Base-by-base conservation (phyloP, 345 rosid genomes). In the Rhodamnia rubescens region DNA sequence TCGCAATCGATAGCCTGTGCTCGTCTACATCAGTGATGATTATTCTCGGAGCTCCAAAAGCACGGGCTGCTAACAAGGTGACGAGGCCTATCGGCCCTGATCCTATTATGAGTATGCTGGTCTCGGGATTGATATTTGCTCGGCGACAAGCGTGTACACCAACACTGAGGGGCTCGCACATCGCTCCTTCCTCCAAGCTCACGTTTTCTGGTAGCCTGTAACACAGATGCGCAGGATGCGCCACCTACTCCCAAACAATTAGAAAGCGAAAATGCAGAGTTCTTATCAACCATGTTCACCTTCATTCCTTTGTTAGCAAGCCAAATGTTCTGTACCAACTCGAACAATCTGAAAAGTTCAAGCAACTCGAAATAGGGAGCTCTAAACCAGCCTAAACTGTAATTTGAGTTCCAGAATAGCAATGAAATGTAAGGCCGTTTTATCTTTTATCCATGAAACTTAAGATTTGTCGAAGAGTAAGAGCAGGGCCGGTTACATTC, bases 21-120 rank as follows among this genome's bases (percentile, higher is more conserved):
- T 89, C 95, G 83, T 96, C 97, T 40, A 96, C 96, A 89, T 97
- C 99, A 24, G 89, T 94, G 84, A 97, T 89, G 75, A 96, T 89
- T 49, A 97, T 88, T 88, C 91, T 93, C 21, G 98, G 97, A 32
- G 98, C 94, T 69, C 98, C 96, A 80, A 97, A 97, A 53, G 99
- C 99, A 14, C 91, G 96, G 85, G 99, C 98, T 69, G 98, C 95
- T 82, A 96, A 86, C 94, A 97, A 82, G 5, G 98, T 93, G 50
- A 97, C 92, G n/a, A 96, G 98, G 20, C 98, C 99, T 78, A 97
- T 96, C 1, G 99, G 98, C 53, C 99, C 99, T 42, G 98, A 93
- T 58, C 98, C 98, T 92, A 95, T 91, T 59, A 97, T 85, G 88
- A 97, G 88, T 0, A 95, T 93, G 27, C 87, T 95, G 44, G 95